Evolutionary conservation across 768 basidiomycete species (phyloP).

Genomic region (Russula vinacea): DNA sequence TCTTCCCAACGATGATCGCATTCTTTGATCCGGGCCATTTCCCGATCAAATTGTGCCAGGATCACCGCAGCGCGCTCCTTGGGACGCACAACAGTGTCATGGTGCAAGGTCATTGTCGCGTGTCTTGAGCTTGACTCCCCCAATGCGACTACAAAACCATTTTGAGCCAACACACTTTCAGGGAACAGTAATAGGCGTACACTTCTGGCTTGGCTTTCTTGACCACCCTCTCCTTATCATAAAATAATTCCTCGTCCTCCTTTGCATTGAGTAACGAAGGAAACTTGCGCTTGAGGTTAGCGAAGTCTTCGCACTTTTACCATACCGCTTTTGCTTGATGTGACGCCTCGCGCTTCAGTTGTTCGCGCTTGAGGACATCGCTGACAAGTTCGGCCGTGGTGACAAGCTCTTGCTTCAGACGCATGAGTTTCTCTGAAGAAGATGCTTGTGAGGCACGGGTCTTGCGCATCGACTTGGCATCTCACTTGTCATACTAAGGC

Average conservation of each 20-base stretch:
- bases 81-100: slow-evolving; percentile 55
- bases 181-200: slow-evolving; percentile 31
- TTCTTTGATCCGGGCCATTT: slow-evolving; percentile 58
- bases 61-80: slow-evolving; percentile 63
- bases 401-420: slow-evolving; percentile 72
- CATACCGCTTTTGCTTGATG: slow-evolving; percentile 63
- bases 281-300: slow-evolving; percentile 76
- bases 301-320: slow-evolving; percentile 71
- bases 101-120: slow-evolving; percentile 43
- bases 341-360: slow-evolving; percentile 63
- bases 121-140: slow-evolving; percentile 52
- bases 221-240: slow-evolving; percentile 64
- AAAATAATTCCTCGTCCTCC: slow-evolving; percentile 63
- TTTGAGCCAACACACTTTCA: neutral
- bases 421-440: slow-evolving; percentile 83
- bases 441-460: slow-evolving; percentile 88
- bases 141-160: slow-evolving; percentile 40
- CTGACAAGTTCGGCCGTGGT: slow-evolving; percentile 71
- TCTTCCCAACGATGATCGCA: slow-evolving; percentile 85
- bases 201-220: slow-evolving; percentile 52
- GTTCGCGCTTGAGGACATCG: slow-evolving; percentile 68
- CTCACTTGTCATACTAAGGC: slow-evolving; percentile 78
- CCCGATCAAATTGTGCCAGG: slow-evolving; percentile 58
- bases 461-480: slow-evolving; percentile 91
- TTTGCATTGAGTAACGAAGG: slow-evolving; percentile 56